phyloP scores from a whole-genome alignment of 176 grass and related monocot species.

The Musa troglodytarum region DNA sequence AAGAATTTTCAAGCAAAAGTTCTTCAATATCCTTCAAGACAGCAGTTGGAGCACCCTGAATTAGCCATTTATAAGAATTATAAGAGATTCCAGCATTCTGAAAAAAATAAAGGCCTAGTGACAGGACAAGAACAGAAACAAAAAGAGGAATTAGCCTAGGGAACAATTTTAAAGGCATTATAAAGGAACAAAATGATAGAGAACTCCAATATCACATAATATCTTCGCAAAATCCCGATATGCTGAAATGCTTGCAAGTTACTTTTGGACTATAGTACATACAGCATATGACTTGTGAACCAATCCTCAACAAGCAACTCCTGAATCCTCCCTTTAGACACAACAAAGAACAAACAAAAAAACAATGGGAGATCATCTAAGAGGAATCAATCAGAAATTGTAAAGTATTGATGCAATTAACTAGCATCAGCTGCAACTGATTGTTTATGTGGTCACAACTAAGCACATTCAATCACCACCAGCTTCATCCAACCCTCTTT shows the following conservation, averaged over 20 bases:
- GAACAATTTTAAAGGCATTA: background rate
- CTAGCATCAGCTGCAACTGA: background rate
- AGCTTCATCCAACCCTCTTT: background rate
- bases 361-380: background rate
- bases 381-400: background rate
- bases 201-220: background rate
- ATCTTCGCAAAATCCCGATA: background rate
- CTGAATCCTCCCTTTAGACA: background rate
- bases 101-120: background rate
- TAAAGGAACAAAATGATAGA: background rate
- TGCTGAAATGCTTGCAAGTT: background rate
- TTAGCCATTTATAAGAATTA: slow-evolving; percentile 11
- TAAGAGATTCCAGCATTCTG: background rate
- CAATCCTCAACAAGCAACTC: background rate
- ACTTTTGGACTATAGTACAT: no score
- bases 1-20: slow-evolving; percentile 67
- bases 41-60: slow-evolving; percentile 60
- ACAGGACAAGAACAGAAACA: background rate
- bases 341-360: background rate
- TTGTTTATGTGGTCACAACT: no score
- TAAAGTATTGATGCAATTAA: background rate
- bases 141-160: background rate
- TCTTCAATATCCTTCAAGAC: slow-evolving; percentile 64
- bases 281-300: background rate
- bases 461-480: background rate